phyloP scores from a whole-genome alignment of 73 alveolate species.

The Effrenium voratum region DNA sequence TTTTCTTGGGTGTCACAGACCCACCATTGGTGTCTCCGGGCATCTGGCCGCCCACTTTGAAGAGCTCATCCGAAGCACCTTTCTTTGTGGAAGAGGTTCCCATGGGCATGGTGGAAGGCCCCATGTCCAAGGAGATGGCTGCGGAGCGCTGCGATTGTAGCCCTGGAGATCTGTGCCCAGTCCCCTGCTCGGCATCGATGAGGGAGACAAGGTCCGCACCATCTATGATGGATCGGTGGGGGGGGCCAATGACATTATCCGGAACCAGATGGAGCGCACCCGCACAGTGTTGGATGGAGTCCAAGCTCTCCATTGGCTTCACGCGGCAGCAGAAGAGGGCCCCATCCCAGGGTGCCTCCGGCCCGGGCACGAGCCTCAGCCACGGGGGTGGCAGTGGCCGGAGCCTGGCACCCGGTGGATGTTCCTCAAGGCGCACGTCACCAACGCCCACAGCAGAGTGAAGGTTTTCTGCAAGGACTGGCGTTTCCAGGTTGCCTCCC shows the following conservation, averaged over 20 bases:
- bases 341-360: background rate
- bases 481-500: background rate
- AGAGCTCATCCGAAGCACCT: background rate
- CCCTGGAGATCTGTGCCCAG: no score
- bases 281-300: background rate
- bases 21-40: background rate
- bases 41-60: background rate
- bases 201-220: no score
- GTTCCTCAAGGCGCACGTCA: background rate
- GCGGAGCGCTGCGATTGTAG: background rate
- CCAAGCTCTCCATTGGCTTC: background rate
- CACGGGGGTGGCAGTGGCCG: background rate
- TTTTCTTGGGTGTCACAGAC: background rate
- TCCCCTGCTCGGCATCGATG: background rate
- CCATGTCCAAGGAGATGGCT: background rate
- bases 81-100: background rate
- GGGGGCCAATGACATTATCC: background rate
- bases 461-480: background rate
- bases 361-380: background rate
- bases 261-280: background rate
- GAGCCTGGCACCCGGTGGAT: background rate
- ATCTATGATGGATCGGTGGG: conserved; percentile 24
- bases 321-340: no score
- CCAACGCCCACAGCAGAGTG: conserved; percentile 4
- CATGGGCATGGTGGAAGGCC: conserved; percentile 1